Evolutionary conservation across 2,329 filamentous ascomycete species (phyloP), one percentile per base, ranked within the genome.

Genomic region (Diaporthe ampelina): DNA sequence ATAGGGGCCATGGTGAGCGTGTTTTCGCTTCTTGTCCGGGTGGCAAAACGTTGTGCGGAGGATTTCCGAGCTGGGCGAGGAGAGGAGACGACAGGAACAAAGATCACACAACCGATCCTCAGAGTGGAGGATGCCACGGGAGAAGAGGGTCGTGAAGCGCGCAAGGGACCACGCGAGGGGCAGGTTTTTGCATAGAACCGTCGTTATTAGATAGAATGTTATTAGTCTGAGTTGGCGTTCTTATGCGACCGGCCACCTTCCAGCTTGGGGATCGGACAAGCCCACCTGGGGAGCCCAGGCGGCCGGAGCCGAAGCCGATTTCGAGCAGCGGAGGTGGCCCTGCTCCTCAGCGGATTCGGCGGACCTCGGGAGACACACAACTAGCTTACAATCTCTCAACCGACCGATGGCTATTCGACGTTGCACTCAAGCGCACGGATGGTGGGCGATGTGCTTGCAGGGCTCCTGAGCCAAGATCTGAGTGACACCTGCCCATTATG

Each of bases 1-100:
- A 86, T 81, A 63, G 85, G 82, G 21, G 85, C 82, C 88, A 89
- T 89, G 17, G 9, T 73, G 21, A n/a, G 56, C 29, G 59, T 32
- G 58, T 10, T 11, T 54, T 37, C 24, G 63, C 45, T 54, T 52
- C n/a, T 68, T 40, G 3, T 43, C 63, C 63, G 63, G 63, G 63
- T 68, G 63, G 63, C 48, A 8, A 67, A 67, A 52, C 29, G 6
- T 54, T 40, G 45, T n/a, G 54, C 63, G 63, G 63, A 68, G 63
- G 32, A 29, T 5, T 26, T 45, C 48, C 63, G 63, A 68, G 48
- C 21, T 52, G 63, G 40, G 15, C 32, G 52, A 40, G n/a, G 63
- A 52, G 63, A 37, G n/a, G 43, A 54, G 63, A 54, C 29, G 32
- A 52, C 7, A 3, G 15, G 13, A 17, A 24, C 13, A n/a, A 26